Percentiles rank a stretch among this genome's conserved stretches.
Evolutionary conservation across 2,329 filamentous ascomycete species (phyloP).

Genomic region (Aureobasidium subglaciale): DNA sequence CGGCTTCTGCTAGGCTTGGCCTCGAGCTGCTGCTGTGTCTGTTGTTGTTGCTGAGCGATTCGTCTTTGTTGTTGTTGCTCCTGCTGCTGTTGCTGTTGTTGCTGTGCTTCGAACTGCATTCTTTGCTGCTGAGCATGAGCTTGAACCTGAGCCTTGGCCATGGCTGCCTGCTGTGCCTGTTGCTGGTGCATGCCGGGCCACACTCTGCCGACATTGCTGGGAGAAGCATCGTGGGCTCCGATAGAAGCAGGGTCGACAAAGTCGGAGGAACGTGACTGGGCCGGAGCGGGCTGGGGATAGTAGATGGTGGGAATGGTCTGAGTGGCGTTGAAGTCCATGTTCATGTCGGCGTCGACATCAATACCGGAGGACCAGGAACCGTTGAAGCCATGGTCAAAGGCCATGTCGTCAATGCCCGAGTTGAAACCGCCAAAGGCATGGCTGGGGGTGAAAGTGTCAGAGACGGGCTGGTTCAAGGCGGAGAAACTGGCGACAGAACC

Average conservation of each 20-base stretch:
- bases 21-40: constrained; percentile 30
- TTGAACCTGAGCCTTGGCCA: constrained; percentile 50
- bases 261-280: constrained; percentile 34
- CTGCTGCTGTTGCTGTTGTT: constrained; percentile 29
- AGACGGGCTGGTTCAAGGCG: constrained; percentile 54
- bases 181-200: constrained; percentile 94
- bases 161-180: constrained; percentile 55
- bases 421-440: constrained; percentile 56
- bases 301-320: constrained; percentile 56
- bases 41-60: constrained; percentile 24
- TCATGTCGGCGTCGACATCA: constrained; percentile 55
- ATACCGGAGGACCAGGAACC: constrained; percentile 48
- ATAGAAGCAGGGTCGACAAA: constrained; percentile 71
- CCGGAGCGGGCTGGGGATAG: constrained; percentile 43
- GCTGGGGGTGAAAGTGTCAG: constrained; percentile 38
- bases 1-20: constrained; percentile 34
- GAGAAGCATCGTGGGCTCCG: constrained; percentile 52
- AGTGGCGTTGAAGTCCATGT: constrained; percentile 50
- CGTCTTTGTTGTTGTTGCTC: constrained; percentile 30
- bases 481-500: constrained; percentile 75
- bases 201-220: constrained; percentile 57
- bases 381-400: constrained; percentile 52
- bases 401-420: constrained; percentile 61
- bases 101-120: constrained; percentile 25
- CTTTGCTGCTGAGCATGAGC: constrained; percentile 40